These are phyloP conservation scores for Yarrowia galli DNA, from an alignment of 1,139 yeast species.

Conservation along the genomic window DNA sequence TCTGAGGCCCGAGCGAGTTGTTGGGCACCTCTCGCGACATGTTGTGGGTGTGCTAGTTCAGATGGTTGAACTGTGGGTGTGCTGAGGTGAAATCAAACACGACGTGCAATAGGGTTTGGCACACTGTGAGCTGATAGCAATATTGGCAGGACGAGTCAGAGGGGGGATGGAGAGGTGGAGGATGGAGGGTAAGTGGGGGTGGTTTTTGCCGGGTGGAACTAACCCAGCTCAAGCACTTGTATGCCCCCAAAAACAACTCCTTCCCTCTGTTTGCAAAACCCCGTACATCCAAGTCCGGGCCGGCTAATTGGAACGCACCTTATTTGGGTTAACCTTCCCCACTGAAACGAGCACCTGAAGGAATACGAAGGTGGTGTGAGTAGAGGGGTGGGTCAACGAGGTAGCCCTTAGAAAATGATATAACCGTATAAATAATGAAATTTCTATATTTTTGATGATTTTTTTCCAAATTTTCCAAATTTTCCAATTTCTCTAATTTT, in stretches of 20 bases:
- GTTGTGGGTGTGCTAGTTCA: slow-evolving; percentile 4
- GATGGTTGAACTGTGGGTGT: not conserved
- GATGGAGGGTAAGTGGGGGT: not conserved
- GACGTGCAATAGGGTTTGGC: slow-evolving; percentile 8
- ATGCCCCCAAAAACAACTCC: not conserved
- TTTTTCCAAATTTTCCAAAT: not conserved
- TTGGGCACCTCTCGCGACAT: slow-evolving; percentile 38
- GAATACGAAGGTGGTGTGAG: not conserved
- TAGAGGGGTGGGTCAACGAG: no score
- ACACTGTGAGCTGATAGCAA: slow-evolving; percentile 10
- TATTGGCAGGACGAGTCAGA: not conserved
- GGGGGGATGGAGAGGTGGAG: not conserved
- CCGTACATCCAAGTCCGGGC: slow-evolving; percentile 34
- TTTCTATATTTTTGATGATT: no score
- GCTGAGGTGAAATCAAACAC: slow-evolving; percentile 33
- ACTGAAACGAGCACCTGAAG: not conserved
- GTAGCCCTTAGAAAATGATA: no score
- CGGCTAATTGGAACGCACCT: slow-evolving; percentile 14
- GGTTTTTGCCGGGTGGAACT: not conserved
- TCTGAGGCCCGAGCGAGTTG: slow-evolving; percentile 37
- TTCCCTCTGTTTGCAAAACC: not conserved
- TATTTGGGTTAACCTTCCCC: not conserved
- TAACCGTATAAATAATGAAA: no score
- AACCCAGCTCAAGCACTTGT: not conserved
- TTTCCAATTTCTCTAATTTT: not conserved